Evolutionary conservation across 352 stramenopile genomes (phyloP), one percentile per base, ranked within the genome.

Genomic region (Pythium dissimile): DNA sequence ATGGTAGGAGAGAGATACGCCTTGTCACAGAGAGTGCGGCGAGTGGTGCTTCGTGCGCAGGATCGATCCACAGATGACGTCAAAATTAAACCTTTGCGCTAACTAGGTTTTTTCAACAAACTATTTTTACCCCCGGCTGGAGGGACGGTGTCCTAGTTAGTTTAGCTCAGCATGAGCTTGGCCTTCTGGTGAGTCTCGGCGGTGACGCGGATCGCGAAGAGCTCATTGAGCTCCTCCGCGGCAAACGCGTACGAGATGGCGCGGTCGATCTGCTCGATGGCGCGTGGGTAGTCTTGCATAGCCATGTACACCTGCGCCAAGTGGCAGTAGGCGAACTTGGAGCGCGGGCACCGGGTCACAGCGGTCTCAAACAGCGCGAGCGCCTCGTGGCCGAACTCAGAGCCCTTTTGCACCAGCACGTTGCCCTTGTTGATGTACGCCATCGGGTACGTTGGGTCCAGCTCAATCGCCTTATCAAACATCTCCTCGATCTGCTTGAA

Each of bases 341-440:
- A 92, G 54, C 80, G 78, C 43, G 83, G 83, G 16, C 80, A 89
- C 73, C 81, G 87, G 51, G 79, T 68, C 41, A 90, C 80, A 2
- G 83, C 83, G 59, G 80, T 88, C 60, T 92, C 77, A 51, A 92
- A 92, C 39, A 92, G 63, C 24, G 64, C 68, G 8, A 92, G 71
- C 53, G 83, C 83, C 54, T 84, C 74, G 60, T 84, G 76, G 39
- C 76, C 83, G 55, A 79, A 85, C 57, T 89, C 77, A 23, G 76
- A 66, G 51, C 80, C 80, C 61, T 88, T 86, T 50, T 89, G 80
- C 58, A 90, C 79, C 44, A 92, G 54, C 61, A 92, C 59, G 47
- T 88, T 89, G 58, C 83, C 83, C 64, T 88, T 76, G 67, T 92
- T 92, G 65, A 92, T 89, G 74, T 92, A 92, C 50, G 80, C 80